phyloP scores from a whole-genome alignment of 176 grass and related monocot genomes.

The Juncus effusus region DNA sequence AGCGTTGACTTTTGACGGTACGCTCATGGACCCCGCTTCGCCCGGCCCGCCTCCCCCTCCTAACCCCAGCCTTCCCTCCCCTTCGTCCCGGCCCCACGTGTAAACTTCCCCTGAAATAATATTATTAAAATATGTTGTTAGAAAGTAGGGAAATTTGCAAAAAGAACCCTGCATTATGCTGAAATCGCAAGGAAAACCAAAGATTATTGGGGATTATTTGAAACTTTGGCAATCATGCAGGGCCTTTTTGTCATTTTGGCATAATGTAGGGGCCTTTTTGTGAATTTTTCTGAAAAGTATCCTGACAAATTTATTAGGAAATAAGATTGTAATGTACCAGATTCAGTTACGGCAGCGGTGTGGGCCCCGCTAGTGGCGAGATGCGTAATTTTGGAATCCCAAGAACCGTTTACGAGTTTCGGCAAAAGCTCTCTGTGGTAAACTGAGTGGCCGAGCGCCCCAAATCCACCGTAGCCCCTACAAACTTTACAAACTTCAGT shows the following conservation, averaged over 20 bases:
- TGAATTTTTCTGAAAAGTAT: not conserved
- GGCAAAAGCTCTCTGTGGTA: constrained; percentile 84
- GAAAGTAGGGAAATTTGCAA: no score
- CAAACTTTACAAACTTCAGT: constrained; percentile 83
- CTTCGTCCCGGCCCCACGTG: constrained; percentile 94
- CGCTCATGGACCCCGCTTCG: constrained; percentile 82
- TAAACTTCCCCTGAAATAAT: constrained; percentile 63
- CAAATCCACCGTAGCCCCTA: constrained; percentile 99
- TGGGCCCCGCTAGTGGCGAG: constrained; percentile 89
- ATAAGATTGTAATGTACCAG: constrained; percentile 32
- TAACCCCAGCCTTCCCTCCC: constrained; percentile 82
- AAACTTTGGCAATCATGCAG: no score
- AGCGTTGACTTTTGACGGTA: constrained; percentile 70
- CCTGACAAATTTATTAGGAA: not conserved
- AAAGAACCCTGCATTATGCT: no score
- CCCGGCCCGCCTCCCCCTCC: constrained; percentile 88
- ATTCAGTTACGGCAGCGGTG: constrained; percentile 66
- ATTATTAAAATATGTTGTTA: no score
- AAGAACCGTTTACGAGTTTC: constrained; percentile 59
- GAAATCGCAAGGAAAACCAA: no score
- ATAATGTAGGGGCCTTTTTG: no score
- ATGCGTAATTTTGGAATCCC: constrained; percentile 64
- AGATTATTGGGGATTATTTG: no score
- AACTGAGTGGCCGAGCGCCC: constrained; percentile 88
- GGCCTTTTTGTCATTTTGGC: no score